Evolutionary conservation across 306 rosid species (phyloP).

Genomic region (Castanea sativa): DNA sequence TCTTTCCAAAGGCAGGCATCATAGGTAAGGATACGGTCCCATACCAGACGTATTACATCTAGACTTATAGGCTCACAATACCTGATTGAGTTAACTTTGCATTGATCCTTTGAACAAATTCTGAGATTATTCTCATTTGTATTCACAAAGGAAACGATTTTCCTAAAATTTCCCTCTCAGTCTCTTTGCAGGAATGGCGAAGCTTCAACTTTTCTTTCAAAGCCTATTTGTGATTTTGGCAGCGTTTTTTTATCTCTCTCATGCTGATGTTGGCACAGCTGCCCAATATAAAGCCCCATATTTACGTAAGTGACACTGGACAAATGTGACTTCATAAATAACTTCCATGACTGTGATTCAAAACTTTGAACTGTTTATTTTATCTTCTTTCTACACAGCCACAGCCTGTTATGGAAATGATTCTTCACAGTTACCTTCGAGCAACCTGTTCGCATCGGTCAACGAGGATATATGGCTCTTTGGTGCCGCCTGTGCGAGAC

Average conservation of each 20-base stretch:
- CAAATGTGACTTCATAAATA: neutral
- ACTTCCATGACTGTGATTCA: neutral
- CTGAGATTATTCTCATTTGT: no score
- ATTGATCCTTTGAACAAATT: no score
- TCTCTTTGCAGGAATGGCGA: conserved; percentile 28
- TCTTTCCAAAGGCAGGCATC: no score
- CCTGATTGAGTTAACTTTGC: no score
- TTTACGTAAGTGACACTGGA: conserved; percentile 40
- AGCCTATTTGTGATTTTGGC: conserved; percentile 16
- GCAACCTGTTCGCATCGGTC: conserved; percentile 63
- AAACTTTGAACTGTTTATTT: neutral
- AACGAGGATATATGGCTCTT: conserved; percentile 87
- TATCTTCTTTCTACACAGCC: conserved; percentile 29
- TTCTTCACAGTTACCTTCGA: conserved; percentile 44
- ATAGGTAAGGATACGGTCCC: no score
- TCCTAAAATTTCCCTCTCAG: no score
- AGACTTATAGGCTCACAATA: no score
- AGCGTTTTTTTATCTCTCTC: conserved; percentile 25
- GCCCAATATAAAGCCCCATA: conserved; percentile 57
- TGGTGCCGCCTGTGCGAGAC: conserved; percentile 82
- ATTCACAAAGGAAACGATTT: no score
- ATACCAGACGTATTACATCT: no score
- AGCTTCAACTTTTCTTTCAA: neutral
- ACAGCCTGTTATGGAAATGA: conserved; percentile 52
- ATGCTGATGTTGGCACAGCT: conserved; percentile 60